A percentile compares a stretch with the other conserved stretches of the same genome.
Conservation (phyloP, 2,329 filamentous ascomycete species). For the Stylonectria norvegica region DNA sequence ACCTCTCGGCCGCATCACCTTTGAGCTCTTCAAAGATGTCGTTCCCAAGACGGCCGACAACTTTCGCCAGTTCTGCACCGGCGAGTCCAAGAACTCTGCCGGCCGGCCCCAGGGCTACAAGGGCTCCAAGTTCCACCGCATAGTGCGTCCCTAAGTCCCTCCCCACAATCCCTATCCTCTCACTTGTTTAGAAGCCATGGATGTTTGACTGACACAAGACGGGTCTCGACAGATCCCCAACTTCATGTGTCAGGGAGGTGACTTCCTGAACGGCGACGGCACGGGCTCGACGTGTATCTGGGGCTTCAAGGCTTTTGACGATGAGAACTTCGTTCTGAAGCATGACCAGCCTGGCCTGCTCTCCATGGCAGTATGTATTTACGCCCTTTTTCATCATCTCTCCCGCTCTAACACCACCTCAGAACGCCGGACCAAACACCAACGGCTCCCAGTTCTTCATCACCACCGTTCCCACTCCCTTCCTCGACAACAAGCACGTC, state of each 20-base stretch:
- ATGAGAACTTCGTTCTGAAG: conserved; percentile 82
- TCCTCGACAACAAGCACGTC: conserved; percentile 89
- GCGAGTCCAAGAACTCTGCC: conserved; percentile 75
- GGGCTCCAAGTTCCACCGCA: conserved; percentile 87
- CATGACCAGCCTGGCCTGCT: conserved; percentile 79
- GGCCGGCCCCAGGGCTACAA: conserved; percentile 91
- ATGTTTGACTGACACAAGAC: too few relatives aligned
- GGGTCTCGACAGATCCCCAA: conserved; percentile 67
- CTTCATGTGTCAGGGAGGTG: conserved; percentile 97
- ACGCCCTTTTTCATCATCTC: neutral
- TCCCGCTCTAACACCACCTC: conserved; percentile 1
- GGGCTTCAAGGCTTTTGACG: conserved; percentile 76
- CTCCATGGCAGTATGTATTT: conserved; percentile 78
- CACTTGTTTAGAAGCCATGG: too few relatives aligned
- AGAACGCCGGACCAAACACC: conserved; percentile 89
- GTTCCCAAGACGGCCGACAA: conserved; percentile 91
- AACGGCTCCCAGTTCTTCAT: conserved; percentile 99
- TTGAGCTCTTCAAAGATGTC: conserved; percentile 83
- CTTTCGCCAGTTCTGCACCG: conserved; percentile 95
- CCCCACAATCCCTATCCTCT: too few relatives aligned
- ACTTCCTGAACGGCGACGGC: conserved; percentile 91
- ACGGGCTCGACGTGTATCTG: conserved; percentile 88
- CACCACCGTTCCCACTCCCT: conserved; percentile 81
- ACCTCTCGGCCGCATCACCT: conserved; percentile 79
- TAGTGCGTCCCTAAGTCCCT: conserved; percentile 56